Percentiles rank a stretch among this genome's conserved stretches.
These are phyloP conservation scores for Gnomoniopsis smithogilvyi DNA, from an alignment of 2,329 filamentous ascomycete species.

Conservation along the genomic window DNA sequence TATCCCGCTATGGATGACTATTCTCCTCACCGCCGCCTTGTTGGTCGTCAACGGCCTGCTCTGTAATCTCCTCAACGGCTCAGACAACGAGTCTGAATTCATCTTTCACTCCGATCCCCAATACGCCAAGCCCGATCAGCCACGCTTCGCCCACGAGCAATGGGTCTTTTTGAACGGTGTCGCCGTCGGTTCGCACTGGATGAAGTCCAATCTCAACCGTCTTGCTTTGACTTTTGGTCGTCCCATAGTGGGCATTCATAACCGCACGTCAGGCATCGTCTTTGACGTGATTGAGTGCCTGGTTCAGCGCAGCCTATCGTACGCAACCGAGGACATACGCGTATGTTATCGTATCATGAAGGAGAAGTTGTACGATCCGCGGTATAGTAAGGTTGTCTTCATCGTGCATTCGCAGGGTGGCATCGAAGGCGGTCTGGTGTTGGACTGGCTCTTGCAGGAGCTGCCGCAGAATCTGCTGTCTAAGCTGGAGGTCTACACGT, in stretches of 20 bases:
- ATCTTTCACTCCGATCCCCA: slow-evolving; percentile 51
- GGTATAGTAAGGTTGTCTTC: slow-evolving; percentile 67
- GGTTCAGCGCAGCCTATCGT: slow-evolving; percentile 70
- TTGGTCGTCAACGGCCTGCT: slow-evolving; percentile 48
- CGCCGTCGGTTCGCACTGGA: slow-evolving; percentile 60
- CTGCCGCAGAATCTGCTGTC: slow-evolving; percentile 61
- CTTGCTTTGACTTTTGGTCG: slow-evolving; percentile 70
- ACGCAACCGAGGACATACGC: slow-evolving; percentile 66
- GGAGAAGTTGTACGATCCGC: slow-evolving; percentile 57
- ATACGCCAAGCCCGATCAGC: slow-evolving; percentile 50
- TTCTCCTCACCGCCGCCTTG: slow-evolving; percentile 38
- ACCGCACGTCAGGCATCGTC: slow-evolving; percentile 68
- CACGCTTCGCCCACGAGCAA: slow-evolving; percentile 50
- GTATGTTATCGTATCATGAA: slow-evolving; percentile 62
- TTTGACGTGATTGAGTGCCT: slow-evolving; percentile 78
- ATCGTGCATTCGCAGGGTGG: slow-evolving; percentile 76
- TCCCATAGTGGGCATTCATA: slow-evolving; percentile 70
- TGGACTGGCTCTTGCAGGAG: slow-evolving; percentile 76
- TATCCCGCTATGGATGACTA: slow-evolving; percentile 47
- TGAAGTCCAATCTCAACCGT: slow-evolving; percentile 68
- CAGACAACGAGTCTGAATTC: slow-evolving; percentile 45
- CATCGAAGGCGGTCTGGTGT: slow-evolving; percentile 67
- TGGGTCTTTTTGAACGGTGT: slow-evolving; percentile 84
- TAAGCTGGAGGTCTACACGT: slow-evolving; percentile 75
- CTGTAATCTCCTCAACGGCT: slow-evolving; percentile 53